Base-by-base conservation (phyloP, 2,329 filamentous ascomycete genomes). In the Botrytis tulipae region DNA sequence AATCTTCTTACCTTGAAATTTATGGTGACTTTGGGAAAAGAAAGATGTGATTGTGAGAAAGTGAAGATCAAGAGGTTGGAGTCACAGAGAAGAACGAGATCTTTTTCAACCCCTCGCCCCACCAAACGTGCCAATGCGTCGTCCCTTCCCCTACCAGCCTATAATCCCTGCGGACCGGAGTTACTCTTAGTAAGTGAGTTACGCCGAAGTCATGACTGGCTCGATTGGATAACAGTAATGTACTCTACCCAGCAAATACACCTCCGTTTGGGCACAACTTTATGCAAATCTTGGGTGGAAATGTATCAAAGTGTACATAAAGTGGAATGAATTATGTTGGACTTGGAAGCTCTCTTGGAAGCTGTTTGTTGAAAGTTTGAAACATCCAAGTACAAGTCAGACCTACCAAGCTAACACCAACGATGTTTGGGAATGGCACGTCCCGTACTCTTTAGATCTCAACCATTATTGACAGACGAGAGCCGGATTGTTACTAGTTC, bases 101-200 rank as follows among this genome's bases (percentile, higher is more conserved):
- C 57, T 68, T 72, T 72, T 72, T 72, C 54, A 60, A 72, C 71
- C 71, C 70, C 70, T 72, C 70, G 70, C 70, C 70, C 71, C 71
- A 72, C 71, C 71, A 72, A 59, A 59, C 63, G 29, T 72, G 71
- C 71, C 71, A 72, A 68, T 72, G 71, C 40, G 40, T 57, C 51
- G 51, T 32, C 37, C 66, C 62, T 48, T 68, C 70, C 70, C 61
- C 29, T n/a, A 48, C 40, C 70, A 72, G 54, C 51, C 70, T 68
- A 40, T 60, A n/a, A 72, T 60, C 70, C 70, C 35, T 68, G 62
- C 22, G 35, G 35, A 37, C 40, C 37, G 70, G 61, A 69, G 66
- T 57, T 69, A 69, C 46, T 57, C 65, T 68, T 57, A 69, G 48
- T 42, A 68, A 69, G 37, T 57, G 37, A 57, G 37, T 69, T 69